These are phyloP conservation scores for Stylonectria norvegica DNA, from an alignment of 2,329 filamentous ascomycete species.

Conservation along the genomic window DNA sequence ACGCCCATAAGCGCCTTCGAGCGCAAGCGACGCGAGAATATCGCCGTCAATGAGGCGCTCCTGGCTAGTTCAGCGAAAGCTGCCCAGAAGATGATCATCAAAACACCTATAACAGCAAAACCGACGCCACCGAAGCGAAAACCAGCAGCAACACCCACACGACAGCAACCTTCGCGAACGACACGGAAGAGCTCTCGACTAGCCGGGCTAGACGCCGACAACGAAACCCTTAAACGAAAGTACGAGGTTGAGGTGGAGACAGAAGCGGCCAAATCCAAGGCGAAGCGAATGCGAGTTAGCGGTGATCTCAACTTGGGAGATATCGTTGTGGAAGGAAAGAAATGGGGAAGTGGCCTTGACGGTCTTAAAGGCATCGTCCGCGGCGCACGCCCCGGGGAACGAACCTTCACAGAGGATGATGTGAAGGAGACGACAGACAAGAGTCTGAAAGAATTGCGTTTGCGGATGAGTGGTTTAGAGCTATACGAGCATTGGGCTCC, in stretches of 20 bases:
- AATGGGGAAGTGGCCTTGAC: slow-evolving; percentile 65
- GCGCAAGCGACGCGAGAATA: slow-evolving; percentile 78
- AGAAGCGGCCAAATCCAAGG: slow-evolving; percentile 40
- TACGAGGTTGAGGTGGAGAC: slow-evolving; percentile 47
- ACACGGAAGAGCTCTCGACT: slow-evolving; percentile 58
- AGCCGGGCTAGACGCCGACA: slow-evolving; percentile 51
- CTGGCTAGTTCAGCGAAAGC: slow-evolving; percentile 73
- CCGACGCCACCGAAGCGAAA: slow-evolving; percentile 34
- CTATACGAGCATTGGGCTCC: slow-evolving; percentile 83
- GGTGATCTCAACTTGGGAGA: slow-evolving; percentile 69
- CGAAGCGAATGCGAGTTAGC: slow-evolving; percentile 55
- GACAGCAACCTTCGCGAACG: slow-evolving; percentile 42
- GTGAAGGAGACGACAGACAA: slow-evolving; percentile 75
- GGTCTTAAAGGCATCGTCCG: slow-evolving; percentile 58
- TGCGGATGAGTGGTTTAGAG: slow-evolving; percentile 72
- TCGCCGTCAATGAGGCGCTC: slow-evolving; percentile 77
- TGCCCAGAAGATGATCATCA: slow-evolving; percentile 65
- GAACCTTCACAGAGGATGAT: slow-evolving; percentile 84
- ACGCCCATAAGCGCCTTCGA: slow-evolving; percentile 76
- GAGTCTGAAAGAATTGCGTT: slow-evolving; percentile 66
- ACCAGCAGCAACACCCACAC: slow-evolving; percentile 36
- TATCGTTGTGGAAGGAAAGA: slow-evolving; percentile 75
- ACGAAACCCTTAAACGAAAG: slow-evolving; percentile 47
- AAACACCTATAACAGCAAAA: slow-evolving; percentile 49
- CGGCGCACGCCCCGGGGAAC: slow-evolving; percentile 73